These are phyloP conservation scores for Artemisia annua DNA, from an alignment of 129 eudicot genomes.

Conservation along the genomic window DNA sequence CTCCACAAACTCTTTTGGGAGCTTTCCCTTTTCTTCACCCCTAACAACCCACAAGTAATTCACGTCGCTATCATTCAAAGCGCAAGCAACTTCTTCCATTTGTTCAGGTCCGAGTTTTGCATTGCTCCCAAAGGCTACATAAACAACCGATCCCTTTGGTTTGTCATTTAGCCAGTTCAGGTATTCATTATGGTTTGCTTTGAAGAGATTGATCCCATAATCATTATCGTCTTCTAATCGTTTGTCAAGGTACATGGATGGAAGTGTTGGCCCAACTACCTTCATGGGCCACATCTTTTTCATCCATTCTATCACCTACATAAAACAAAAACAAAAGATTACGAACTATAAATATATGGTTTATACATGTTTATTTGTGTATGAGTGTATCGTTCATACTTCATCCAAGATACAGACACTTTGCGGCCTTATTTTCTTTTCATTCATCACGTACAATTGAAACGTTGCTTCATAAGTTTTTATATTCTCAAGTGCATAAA, in stretches of 20 bases:
- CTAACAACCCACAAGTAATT: constrained; percentile 59
- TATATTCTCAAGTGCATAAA: no score
- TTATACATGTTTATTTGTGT: no score
- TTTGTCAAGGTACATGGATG: constrained; percentile 49
- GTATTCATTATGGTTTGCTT: constrained; percentile 32
- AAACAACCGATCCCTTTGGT: constrained; percentile 44
- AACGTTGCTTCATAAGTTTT: no score
- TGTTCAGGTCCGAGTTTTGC: constrained; percentile 34
- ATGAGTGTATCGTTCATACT: background rate
- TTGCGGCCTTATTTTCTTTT: no score
- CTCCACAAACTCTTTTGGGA: constrained; percentile 24
- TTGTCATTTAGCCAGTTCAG: constrained; percentile 43
- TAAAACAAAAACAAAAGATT: background rate
- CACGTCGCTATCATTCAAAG: constrained; percentile 24
- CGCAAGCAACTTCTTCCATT: constrained; percentile 54
- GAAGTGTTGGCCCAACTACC: constrained; percentile 59
- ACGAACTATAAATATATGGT: no score
- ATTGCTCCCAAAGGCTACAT: constrained; percentile 51
- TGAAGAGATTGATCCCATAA: constrained; percentile 38
- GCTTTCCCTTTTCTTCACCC: constrained; percentile 24
- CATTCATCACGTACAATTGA: no score
- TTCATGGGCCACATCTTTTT: constrained; percentile 39
- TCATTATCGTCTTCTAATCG: constrained; percentile 33
- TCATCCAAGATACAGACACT: constrained; percentile 23
- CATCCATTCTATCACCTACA: constrained; percentile 51